Evolutionary conservation across 73 alveolate species (phyloP), one percentile per base, ranked within the genome.

Genomic region (Paramecium bursaria): DNA sequence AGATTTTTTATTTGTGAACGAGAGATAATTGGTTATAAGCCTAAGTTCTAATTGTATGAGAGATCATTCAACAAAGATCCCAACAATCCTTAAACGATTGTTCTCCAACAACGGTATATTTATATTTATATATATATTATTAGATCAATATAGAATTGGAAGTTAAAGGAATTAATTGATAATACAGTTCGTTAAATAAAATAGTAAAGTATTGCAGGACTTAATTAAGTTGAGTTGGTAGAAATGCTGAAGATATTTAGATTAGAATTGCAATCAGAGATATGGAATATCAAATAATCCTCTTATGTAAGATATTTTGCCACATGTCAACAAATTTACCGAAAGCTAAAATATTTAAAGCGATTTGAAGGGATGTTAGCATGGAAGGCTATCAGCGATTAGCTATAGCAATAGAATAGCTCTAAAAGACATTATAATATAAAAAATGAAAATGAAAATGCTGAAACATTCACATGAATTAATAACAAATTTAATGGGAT

Each of bases 251-350:
- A 67, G n/a, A 67, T 67, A 6, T 67, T 25, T 9, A 67, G 60
- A 35, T 31, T 67, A 3, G 82, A 67, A 42, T 33, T 67, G 48
- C 60, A 31, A 19, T 17, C 17, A n/a, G 23, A 11, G 19, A 67
- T 67, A 15, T 35, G 39, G 35, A 67, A 67, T 67, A 57, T 67
- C 13, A 67, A 67, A 67, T 67, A 39, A 22, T 67, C 82, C 27
- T 57, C 82, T 21, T 53, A 67, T 67, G 82, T 42, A 21, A 53
- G 82, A 39, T 67, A 35, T 27, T 67, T 67, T 42, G 21, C 82
- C 7, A 67, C 82, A 33, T 67, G 17, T 26, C 33, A 21, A 47
- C 33, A 27, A 67, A 17, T 42, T 39, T 19, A 9, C 46, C 44
- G 4, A 67, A 39, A 21, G 82, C 44, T 1, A 39, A 57, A 57